These are phyloP conservation scores for Colletotrichum salicis DNA, from an alignment of 2,329 filamentous ascomycete genomes.

Conservation along the genomic window DNA sequence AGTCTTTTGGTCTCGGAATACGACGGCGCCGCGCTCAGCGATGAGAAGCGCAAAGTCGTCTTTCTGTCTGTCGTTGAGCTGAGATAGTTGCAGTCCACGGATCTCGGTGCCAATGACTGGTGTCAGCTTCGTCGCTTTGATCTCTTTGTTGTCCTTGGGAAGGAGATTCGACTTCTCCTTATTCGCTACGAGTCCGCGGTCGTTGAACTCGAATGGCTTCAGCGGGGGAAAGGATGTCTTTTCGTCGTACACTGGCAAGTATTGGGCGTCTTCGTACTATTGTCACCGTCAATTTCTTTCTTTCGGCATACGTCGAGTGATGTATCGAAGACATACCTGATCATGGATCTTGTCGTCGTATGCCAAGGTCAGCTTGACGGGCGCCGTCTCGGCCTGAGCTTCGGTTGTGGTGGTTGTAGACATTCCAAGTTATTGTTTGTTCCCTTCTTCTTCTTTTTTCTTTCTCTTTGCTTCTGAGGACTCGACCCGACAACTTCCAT, in stretches of 20 bases:
- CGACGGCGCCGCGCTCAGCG: conserved; percentile 53
- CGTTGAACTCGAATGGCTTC: conserved; percentile 44
- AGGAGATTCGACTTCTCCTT: conserved; percentile 44
- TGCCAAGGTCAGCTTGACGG: conserved; percentile 17
- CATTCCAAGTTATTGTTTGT: conserved; percentile 66
- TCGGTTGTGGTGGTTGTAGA: conserved; percentile 89
- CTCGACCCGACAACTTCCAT: background rate
- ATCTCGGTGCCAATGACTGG: conserved; percentile 53
- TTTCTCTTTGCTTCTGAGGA: background rate
- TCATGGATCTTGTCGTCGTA: conserved; percentile 24
- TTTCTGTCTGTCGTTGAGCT: conserved; percentile 50
- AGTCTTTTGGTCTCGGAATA: conserved; percentile 49
- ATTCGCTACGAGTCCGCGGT: conserved; percentile 45
- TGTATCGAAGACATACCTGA: background rate
- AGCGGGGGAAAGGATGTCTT: conserved; percentile 43
- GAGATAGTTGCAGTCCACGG: conserved; percentile 50
- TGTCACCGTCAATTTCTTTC: background rate
- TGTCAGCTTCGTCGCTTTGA: conserved; percentile 36
- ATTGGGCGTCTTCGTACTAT: conserved; percentile 46
- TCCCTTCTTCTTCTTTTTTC: no score
- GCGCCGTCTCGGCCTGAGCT: conserved; percentile 41
- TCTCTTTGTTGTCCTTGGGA: conserved; percentile 28
- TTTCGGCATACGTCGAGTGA: background rate
- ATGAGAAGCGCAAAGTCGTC: conserved; percentile 55
- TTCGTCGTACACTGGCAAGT: conserved; percentile 48